Evolutionary conservation across 208 protist genomes (phyloP), one percentile per base, ranked within the genome.

Genomic region (Leishmania lainsoni): DNA sequence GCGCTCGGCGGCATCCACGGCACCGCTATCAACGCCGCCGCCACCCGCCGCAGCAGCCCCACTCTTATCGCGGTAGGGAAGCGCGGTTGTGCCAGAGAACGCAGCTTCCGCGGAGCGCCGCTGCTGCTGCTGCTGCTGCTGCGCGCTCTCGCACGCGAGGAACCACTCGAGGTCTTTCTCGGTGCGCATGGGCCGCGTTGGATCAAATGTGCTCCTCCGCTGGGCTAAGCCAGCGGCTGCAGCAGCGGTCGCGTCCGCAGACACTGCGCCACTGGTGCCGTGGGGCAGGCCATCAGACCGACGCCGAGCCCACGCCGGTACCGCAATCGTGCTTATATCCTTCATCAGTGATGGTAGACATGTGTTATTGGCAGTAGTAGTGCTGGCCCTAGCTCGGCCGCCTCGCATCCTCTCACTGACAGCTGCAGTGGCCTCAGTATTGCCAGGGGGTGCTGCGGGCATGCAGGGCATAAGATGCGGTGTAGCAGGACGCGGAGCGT

Each of bases 151-250:
- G 39, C 66, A 75, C 51, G 81, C 78, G 29, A 93, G 84, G 58
- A 92, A 92, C n/a, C 71, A 51, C 32, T 89, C 74, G 0, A 94
- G 72, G 42, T 92, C 89, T 14, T 68, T 81, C 51, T 82, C 54
- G 0, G 84, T 81, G 48, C 91, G 85, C 80, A 92, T 91, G 3
- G 91, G 86, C 1, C 85, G 85, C 52, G 66, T 65, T 5, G 81
- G 61, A 51, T 81, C 86, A 65, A 85, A 71, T 59, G 49, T 58
- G 14, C 75, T 58, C 39, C 29, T 81, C 54, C 66, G 75, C 45
- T 76, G 70, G 2, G 59, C 56, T 5, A 52, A 32, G 61, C 26
- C 54, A 4, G 76, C 72, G 5, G 79, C 68, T 0, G 68, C 72
- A 0, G 61, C 45, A 5, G 48, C 22, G 16, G 56, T 65, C 56